phyloP scores from a whole-genome alignment of 2,329 filamentous ascomycete genomes.

The Fusarium falciforme region DNA sequence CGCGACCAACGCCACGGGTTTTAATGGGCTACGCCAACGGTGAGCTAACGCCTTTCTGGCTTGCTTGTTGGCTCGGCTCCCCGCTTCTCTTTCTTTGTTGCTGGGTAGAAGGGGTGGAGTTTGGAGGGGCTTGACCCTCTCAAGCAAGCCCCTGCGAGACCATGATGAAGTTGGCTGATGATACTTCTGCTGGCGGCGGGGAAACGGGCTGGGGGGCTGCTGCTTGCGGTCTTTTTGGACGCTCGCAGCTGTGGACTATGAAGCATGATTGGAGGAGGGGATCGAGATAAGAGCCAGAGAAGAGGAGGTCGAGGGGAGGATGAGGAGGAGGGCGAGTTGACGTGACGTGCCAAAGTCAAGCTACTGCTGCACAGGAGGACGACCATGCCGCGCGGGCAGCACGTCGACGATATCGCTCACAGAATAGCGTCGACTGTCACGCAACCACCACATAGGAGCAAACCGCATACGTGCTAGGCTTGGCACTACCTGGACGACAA shows the following conservation, averaged over 20 bases:
- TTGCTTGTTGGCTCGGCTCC: constrained; percentile 32
- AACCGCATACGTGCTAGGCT: constrained; percentile 27
- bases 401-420: constrained; percentile 25
- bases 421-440: constrained; percentile 30
- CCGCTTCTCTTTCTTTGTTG: constrained; percentile 35
- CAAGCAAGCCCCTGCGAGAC: background rate
- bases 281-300: constrained; percentile 26
- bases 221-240: constrained; percentile 7
- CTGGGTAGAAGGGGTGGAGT: constrained; percentile 20
- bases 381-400: background rate
- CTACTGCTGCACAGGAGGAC: background rate
- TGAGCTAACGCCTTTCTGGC: constrained; percentile 37
- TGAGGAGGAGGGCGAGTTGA: constrained; percentile 7
- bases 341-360: constrained; percentile 5
- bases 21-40: constrained; percentile 33
- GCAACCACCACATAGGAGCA: constrained; percentile 32
- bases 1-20: constrained; percentile 23
- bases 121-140: constrained; percentile 17
- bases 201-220: constrained; percentile 3
- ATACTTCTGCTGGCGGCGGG: constrained; percentile 16
- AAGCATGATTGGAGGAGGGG: constrained; percentile 23
- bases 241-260: background rate
- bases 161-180: constrained; percentile 21
- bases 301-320: background rate
- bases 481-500: constrained; percentile 9